Evolutionary conservation across 1,284 basidiomycete genomes (phyloP).

Genomic region (Vanrija pseudolonga): DNA sequence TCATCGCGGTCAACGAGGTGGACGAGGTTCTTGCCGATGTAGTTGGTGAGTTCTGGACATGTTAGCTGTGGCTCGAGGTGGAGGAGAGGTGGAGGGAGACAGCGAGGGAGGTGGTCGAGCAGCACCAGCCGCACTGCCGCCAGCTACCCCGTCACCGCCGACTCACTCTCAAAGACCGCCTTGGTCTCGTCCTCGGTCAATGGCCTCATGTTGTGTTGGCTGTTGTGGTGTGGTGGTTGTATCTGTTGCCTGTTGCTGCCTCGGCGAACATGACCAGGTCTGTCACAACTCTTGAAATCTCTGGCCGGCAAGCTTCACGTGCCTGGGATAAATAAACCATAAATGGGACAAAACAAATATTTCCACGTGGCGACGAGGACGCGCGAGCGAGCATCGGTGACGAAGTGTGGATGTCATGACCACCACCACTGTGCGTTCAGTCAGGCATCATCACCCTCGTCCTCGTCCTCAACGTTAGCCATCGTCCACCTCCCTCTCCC

Average conservation of each 20-base stretch:
- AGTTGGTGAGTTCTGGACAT: slow-evolving; percentile 49
- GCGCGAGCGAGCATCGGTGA: slow-evolving; percentile 5
- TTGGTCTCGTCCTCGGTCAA: slow-evolving; percentile 52
- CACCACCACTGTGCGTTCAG: neutral
- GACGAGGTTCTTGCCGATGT: slow-evolving; percentile 52
- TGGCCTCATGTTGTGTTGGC: slow-evolving; percentile 41
- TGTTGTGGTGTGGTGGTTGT: neutral
- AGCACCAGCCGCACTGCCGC: neutral
- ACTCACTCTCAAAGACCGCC: slow-evolving; percentile 52
- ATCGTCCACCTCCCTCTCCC: neutral
- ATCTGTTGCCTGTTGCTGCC: too few species aligned
- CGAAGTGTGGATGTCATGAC: neutral
- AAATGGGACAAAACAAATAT: slow-evolving; percentile 6
- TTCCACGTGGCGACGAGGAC: slow-evolving; percentile 12
- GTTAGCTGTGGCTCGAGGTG: neutral
- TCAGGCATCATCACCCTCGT: neutral
- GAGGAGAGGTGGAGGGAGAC: too few species aligned
- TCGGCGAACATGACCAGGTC: neutral
- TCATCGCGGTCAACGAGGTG: slow-evolving; percentile 52
- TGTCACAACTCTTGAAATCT: slow-evolving; percentile 16
- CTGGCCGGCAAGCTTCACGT: slow-evolving; percentile 1
- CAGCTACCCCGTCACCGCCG: too few species aligned
- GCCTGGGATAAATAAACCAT: slow-evolving; percentile 9
- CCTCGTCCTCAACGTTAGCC: neutral
- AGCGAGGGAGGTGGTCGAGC: neutral